phyloP scores from a whole-genome alignment of 495 filamentous ascomycete genomes.

The Letharia lupina region DNA sequence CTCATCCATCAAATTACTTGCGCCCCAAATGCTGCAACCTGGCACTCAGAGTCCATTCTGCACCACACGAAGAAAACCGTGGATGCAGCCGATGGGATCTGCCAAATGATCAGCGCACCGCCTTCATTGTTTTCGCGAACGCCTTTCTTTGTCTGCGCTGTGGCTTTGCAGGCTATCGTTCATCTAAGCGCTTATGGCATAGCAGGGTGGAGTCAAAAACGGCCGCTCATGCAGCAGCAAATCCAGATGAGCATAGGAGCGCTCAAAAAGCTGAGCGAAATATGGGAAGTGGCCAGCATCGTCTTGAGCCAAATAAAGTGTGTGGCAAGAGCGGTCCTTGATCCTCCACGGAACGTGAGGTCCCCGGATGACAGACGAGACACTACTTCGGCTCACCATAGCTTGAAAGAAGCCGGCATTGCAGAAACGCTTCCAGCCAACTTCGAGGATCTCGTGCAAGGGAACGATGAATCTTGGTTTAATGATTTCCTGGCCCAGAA shows the following conservation, averaged over 20 bases:
- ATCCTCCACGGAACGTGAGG: not conserved
- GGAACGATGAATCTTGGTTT: not conserved
- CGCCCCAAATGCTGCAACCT: not conserved
- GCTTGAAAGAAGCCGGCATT: not conserved
- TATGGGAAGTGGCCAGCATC: slow-evolving; percentile 69
- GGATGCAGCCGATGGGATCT: slow-evolving; percentile 67
- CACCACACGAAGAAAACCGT: slow-evolving; percentile 54
- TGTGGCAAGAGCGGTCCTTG: slow-evolving; percentile 50
- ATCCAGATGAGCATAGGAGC: slow-evolving; percentile 77
- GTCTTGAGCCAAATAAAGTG: slow-evolving; percentile 67
- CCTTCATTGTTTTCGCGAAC: slow-evolving; percentile 66
- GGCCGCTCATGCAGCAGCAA: slow-evolving; percentile 61
- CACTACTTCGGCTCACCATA: not conserved
- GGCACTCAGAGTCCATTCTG: not conserved
- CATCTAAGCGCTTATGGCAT: slow-evolving; percentile 59
- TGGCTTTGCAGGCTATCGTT: slow-evolving; percentile 52
- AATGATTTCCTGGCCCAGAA: not conserved
- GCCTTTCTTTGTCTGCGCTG: slow-evolving; percentile 80
- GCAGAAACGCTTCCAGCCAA: not conserved
- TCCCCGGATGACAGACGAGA: not conserved
- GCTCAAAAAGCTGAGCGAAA: slow-evolving; percentile 60
- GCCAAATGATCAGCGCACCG: slow-evolving; percentile 68
- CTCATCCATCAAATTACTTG: not conserved
- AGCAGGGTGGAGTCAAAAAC: slow-evolving; percentile 57
- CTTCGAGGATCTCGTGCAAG: not conserved